These are phyloP conservation scores for Dipteronia sinensis DNA, from an alignment of 345 rosid species.

Conservation along the genomic window DNA sequence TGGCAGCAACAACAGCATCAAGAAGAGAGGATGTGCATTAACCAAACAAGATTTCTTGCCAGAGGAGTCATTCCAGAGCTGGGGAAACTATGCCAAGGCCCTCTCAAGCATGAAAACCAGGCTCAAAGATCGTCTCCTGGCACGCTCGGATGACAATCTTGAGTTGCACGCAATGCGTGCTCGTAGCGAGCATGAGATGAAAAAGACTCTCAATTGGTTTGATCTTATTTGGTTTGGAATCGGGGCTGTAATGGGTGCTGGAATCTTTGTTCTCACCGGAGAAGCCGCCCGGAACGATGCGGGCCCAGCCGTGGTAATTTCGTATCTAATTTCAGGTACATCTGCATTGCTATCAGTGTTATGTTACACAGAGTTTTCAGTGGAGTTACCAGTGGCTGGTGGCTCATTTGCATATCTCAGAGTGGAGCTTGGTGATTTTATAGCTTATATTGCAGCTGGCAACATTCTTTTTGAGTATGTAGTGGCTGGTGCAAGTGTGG, in stretches of 20 bases:
- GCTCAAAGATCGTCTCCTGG: slow-evolving; percentile 55
- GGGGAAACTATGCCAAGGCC: slow-evolving; percentile 49
- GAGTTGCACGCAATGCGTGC: slow-evolving; percentile 52
- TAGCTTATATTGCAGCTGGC: slow-evolving; percentile 79
- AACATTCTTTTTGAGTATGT: slow-evolving; percentile 80
- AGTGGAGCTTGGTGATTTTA: slow-evolving; percentile 82
- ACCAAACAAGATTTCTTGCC: slow-evolving; percentile 58
- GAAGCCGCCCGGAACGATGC: slow-evolving; percentile 52
- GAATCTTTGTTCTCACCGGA: slow-evolving; percentile 67
- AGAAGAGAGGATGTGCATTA: slow-evolving; percentile 33
- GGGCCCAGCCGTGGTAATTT: slow-evolving; percentile 55
- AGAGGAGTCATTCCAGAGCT: slow-evolving; percentile 64
- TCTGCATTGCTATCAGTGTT: slow-evolving; percentile 53
- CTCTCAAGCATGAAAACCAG: slow-evolving; percentile 47
- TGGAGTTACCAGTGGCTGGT: slow-evolving; percentile 60
- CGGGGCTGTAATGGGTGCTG: slow-evolving; percentile 64
- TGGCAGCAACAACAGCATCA: slow-evolving; percentile 11
- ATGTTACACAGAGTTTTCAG: slow-evolving; percentile 60
- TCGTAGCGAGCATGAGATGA: slow-evolving; percentile 61
- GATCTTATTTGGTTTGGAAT: slow-evolving; percentile 69
- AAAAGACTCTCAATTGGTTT: slow-evolving; percentile 64
- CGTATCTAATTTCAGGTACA: slow-evolving; percentile 52
- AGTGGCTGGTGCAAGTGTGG: slow-evolving; percentile 74
- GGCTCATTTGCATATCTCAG: slow-evolving; percentile 64
- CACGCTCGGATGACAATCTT: slow-evolving; percentile 49